phyloP scores from a whole-genome alignment of 139 green algal genomes.

The Parachlorella kessleri region DNA sequence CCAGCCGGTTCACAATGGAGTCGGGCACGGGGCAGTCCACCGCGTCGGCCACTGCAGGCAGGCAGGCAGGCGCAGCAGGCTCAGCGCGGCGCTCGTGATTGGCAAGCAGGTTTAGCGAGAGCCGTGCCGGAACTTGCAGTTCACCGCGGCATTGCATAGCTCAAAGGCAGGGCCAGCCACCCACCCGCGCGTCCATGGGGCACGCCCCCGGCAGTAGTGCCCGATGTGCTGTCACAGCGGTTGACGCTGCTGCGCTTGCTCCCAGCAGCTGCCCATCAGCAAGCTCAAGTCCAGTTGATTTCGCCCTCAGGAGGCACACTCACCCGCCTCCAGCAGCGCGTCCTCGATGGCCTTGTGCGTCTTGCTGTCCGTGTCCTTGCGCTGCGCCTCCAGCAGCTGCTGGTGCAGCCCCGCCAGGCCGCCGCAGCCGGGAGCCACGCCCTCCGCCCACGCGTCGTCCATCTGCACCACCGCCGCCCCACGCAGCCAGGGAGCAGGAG shows the following conservation, averaged over 20 bases:
- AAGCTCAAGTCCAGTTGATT: too few species aligned
- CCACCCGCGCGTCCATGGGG: too few species aligned
- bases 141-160: not conserved
- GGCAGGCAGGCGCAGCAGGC: not conserved
- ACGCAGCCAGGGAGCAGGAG: not conserved
- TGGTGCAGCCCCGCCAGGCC: conserved; percentile 27
- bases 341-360: conserved; percentile 37
- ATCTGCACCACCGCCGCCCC: too few species aligned
- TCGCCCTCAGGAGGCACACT: too few species aligned
- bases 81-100: not conserved
- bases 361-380: conserved; percentile 4
- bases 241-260: too few species aligned
- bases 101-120: too few species aligned
- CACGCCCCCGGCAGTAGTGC: too few species aligned
- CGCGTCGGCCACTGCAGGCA: conserved; percentile 21
- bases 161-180: not conserved
- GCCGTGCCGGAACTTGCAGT: too few species aligned
- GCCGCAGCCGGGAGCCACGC: not conserved
- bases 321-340: conserved; percentile 32
- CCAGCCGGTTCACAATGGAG: conserved; percentile 44
- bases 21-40: conserved; percentile 49
- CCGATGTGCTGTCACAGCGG: too few species aligned
- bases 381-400: conserved; percentile 20
- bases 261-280: too few species aligned
- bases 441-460: conserved; percentile 36